A percentile compares a stretch with the other conserved stretches of the same genome.
Conservation (phyloP, 768 basidiomycete species). For the Phaeotremella fagi region DNA sequence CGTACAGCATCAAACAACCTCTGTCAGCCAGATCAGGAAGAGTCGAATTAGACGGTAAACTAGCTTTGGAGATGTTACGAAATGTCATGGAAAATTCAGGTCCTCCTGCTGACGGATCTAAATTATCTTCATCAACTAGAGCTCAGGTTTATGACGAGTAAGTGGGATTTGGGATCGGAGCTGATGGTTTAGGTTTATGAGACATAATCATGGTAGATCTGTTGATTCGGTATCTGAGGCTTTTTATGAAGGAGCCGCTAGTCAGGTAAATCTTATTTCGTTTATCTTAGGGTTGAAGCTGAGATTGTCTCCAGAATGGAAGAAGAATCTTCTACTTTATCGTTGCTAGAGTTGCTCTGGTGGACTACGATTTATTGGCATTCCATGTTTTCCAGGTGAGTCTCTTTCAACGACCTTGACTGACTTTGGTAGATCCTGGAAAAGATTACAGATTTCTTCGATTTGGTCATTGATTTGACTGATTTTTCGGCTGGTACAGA, state of each 20-base stretch:
- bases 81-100: conserved; percentile 24
- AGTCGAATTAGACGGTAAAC: conserved; percentile 27
- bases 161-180: conserved; percentile 3
- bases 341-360: conserved; percentile 18
- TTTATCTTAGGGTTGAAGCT: background rate
- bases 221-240: conserved; percentile 24
- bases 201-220: conserved; percentile 30
- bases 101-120: conserved; percentile 15
- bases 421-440: conserved; percentile 20
- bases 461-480: conserved; percentile 38
- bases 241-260: conserved; percentile 41
- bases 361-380: conserved; percentile 37
- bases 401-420: background rate
- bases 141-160: conserved; percentile 38
- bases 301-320: conserved; percentile 21
- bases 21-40: conserved; percentile 1
- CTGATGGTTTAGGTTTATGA: conserved; percentile 28
- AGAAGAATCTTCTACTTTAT: conserved; percentile 40
- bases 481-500: conserved; percentile 31
- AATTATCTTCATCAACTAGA: conserved; percentile 18
- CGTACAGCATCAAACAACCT: conserved; percentile 8
- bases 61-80: conserved; percentile 14
- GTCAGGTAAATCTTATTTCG: conserved; percentile 24
- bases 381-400: conserved; percentile 37
- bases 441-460: conserved; percentile 33